Evolutionary conservation across 2,329 filamentous ascomycete genomes (phyloP), one percentile per base, ranked within the genome.

Genomic region (Apiospora sp.): DNA sequence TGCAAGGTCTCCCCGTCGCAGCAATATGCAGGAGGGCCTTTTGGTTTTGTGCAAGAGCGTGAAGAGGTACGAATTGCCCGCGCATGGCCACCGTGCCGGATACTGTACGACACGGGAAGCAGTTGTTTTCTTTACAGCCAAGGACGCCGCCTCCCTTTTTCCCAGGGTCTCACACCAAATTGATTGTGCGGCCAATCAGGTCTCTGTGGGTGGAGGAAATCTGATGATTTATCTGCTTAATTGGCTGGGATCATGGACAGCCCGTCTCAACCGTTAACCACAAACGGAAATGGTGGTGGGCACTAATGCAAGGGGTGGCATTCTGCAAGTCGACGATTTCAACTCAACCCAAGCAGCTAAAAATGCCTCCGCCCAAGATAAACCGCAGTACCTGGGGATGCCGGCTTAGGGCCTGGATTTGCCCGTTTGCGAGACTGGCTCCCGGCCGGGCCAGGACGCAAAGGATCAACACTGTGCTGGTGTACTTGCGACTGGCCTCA

Each of bases 301-400:
- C 27, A 61, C 54, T 64, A 41, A 34, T 64, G 58, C 58, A 64
- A 34, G 58, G 58, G 51, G 30, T 22, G 58, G 58, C 58, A 64
- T 64, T 64, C 34, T 13, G 19, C 24, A 12, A 41, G 37, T 27
- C 34, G 34, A 64, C 34, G 58, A 51, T 51, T 51, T 27, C 49
- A 51, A 51, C 49, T n/a, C n/a, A 51, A 27, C 49, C 49, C 49
- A 14, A 51, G 5, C n/a, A 51, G 49, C 49, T 27, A 34, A 41
- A 64, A 41, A 64, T 41, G 58, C 54, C 54, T 61, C 54, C 54
- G 54, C 54, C 30, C 34, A 30, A 30, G 27, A 54, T 30, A 54
- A 16, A 54, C 51, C 51, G 51, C 51, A 54, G 46, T 49, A 14
- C 27, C 54, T 61, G 54, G 54, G 54, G 54, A 22, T 19, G 27